Base-by-base conservation (phyloP, 257 asterid genomes). In the Salvia miltiorrhiza region DNA sequence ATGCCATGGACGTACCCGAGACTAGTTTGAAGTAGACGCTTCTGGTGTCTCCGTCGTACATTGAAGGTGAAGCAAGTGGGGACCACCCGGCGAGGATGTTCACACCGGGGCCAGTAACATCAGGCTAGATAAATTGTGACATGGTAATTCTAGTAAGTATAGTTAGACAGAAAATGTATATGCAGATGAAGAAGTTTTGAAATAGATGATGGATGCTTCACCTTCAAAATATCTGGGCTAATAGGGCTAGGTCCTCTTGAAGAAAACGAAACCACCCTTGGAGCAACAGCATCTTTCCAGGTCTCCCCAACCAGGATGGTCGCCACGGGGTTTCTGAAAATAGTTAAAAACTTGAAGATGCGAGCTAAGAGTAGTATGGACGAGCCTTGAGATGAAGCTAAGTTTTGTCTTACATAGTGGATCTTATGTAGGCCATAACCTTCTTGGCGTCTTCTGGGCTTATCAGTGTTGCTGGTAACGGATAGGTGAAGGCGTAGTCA, bases 1-100 rank as follows among this genome's bases (percentile, higher is more conserved):
- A 72, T 24, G 84, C 70, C 85, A 83, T 80, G 60, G 88, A 83
- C 24, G 88, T 83, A 63, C 83, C 86, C 0, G 86, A 82, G 2
- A 78, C 58, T 30, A 78, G 37, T 28, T 78, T 82, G 74, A 52
- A 82, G 40, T 12, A 23, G 8, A 69, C 30, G 24, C 63, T 33
- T 43, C 81, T 72, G 4, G 60, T 69, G n/a, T 81, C 82, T 10
- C 21, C 69, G 0, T 71, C 50, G 21, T 11, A 71, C 4, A 6
- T 3, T 3, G 80, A 76, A 39, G 78, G 26, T 19, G 73, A 70
- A 0, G 82, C 17, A 0, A 77, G n/a, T 3, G 82, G 82, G 2
- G 82, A 73, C 76, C 79, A 78, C 0, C 70, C 82, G 2, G 79
- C 82, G 2, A 78, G 76, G 23, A 78, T 78, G 28, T 78, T 78